phyloP scores from a whole-genome alignment of 1,284 basidiomycete species.

The Malassezia nana region DNA sequence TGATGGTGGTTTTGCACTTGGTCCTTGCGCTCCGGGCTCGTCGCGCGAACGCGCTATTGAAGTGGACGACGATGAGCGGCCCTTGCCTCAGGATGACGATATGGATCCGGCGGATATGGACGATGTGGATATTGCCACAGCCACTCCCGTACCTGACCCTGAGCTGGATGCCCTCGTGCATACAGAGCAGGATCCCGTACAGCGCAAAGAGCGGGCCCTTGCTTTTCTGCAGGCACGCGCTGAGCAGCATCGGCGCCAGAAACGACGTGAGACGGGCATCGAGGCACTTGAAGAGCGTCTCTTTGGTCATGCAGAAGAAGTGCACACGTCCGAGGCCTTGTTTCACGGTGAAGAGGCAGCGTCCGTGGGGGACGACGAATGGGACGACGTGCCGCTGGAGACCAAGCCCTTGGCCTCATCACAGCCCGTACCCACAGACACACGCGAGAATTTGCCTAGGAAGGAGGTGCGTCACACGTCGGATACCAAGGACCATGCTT shows the following conservation, averaged over 20 bases:
- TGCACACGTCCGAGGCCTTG: background rate
- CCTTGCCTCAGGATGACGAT: conserved; percentile 24
- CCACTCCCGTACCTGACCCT: conserved; percentile 18
- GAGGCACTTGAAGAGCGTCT: conserved; percentile 22
- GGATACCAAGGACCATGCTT: too few species aligned
- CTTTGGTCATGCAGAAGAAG: background rate
- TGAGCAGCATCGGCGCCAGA: conserved; percentile 29
- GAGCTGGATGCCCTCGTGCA: conserved; percentile 24
- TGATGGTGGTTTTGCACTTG: conserved; percentile 85
- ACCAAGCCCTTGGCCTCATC: background rate
- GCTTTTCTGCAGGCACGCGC: conserved; percentile 30
- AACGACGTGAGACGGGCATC: conserved; percentile 25
- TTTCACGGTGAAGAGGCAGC: background rate
- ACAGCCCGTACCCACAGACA: background rate
- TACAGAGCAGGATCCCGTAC: conserved; percentile 23
- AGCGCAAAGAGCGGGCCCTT: conserved; percentile 31
- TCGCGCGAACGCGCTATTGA: conserved; percentile 74
- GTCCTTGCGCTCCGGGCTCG: conserved; percentile 65
- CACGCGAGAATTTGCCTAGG: too few species aligned
- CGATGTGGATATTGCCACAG: conserved; percentile 33
- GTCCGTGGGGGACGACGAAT: conserved; percentile 3
- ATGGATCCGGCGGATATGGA: conserved; percentile 32
- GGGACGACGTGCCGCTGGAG: conserved; percentile 16
- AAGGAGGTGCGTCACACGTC: too few species aligned
- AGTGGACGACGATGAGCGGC: conserved; percentile 51